Percentiles rank a stretch among this genome's conserved stretches.
These are phyloP conservation scores for Hortaea sp. DNA, from an alignment of 2,329 filamentous ascomycete genomes.

Conservation along the genomic window DNA sequence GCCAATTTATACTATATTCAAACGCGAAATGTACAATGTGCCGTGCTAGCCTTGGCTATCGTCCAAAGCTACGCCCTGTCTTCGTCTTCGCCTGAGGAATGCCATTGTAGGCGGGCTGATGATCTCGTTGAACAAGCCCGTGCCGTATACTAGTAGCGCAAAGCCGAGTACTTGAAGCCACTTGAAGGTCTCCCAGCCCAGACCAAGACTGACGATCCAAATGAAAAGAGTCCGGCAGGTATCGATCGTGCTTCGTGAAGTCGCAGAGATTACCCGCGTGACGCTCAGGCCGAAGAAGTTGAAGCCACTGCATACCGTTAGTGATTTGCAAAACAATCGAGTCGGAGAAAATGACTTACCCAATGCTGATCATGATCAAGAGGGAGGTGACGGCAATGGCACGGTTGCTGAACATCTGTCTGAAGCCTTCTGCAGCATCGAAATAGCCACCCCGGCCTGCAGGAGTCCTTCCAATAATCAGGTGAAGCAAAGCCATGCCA, in stretches of 20 bases:
- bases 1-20: no score
- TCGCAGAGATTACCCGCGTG: slow-evolving; percentile 80
- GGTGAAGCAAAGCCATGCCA: slow-evolving; percentile 71
- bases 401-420: slow-evolving; percentile 63
- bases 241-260: slow-evolving; percentile 89
- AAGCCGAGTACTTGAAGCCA: slow-evolving; percentile 91
- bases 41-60: not conserved
- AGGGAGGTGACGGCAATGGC: slow-evolving; percentile 67
- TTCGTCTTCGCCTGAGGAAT: slow-evolving; percentile 18
- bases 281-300: slow-evolving; percentile 98
- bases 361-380: slow-evolving; percentile 95
- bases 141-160: slow-evolving; percentile 83
- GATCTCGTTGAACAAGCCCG: slow-evolving; percentile 91
- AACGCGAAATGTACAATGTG: not conserved
- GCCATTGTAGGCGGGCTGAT: slow-evolving; percentile 57
- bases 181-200: slow-evolving; percentile 97
- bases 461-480: slow-evolving; percentile 63
- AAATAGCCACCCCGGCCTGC: slow-evolving; percentile 74
- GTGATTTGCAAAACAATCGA: not conserved
- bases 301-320: slow-evolving; percentile 62
- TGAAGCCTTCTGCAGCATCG: slow-evolving; percentile 77
- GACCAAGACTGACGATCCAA: slow-evolving; percentile 84
- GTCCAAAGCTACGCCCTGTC: slow-evolving; percentile 7
- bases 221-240: slow-evolving; percentile 97
- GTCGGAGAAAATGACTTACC: slow-evolving; percentile 46